Conservation (phyloP, 371 early-diverging fungal genomes). For the Dichotomocladium elegans region DNA sequence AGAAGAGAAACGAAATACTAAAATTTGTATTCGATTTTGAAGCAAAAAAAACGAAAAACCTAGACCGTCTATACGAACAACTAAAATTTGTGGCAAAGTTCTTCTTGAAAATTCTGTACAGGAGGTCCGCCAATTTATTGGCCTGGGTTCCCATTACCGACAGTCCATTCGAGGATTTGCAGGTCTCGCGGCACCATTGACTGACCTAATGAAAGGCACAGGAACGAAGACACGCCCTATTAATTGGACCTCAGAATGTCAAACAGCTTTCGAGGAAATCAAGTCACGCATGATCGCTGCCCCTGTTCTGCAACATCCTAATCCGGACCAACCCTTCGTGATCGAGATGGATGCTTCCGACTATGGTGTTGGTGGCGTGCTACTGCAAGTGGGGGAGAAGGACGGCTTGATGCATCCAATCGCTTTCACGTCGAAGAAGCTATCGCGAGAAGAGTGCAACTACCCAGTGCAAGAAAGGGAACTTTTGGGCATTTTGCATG, state of each 20-base stretch:
- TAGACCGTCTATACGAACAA: no score
- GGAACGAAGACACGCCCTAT: background rate
- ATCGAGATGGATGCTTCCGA: conserved; percentile 31
- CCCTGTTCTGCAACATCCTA: conserved; percentile 11
- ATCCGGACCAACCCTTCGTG: conserved; percentile 12
- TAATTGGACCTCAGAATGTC: conserved; percentile 1
- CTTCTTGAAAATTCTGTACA: no score
- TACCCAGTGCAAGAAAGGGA: conserved; percentile 39
- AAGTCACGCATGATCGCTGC: conserved; percentile 1
- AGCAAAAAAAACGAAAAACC: no score
- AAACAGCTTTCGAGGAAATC: conserved; percentile 5
- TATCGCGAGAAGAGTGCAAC: conserved; percentile 5
- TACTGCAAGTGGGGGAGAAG: conserved; percentile 11
- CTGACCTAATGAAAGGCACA: background rate
- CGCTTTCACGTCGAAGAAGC: conserved; percentile 9
- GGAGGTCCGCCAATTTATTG: no score
- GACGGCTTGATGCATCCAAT: conserved; percentile 34
- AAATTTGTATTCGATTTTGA: no score
- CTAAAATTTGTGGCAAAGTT: no score
- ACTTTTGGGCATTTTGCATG: conserved; percentile 27
- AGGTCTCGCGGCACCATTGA: background rate
- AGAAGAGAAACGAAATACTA: no score
- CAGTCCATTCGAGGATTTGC: background rate
- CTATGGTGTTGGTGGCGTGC: conserved; percentile 25
- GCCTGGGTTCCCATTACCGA: conserved; percentile 17